Evolutionary conservation across 139 green algal genomes (phyloP).

Genomic region (Micromonas commoda): DNA sequence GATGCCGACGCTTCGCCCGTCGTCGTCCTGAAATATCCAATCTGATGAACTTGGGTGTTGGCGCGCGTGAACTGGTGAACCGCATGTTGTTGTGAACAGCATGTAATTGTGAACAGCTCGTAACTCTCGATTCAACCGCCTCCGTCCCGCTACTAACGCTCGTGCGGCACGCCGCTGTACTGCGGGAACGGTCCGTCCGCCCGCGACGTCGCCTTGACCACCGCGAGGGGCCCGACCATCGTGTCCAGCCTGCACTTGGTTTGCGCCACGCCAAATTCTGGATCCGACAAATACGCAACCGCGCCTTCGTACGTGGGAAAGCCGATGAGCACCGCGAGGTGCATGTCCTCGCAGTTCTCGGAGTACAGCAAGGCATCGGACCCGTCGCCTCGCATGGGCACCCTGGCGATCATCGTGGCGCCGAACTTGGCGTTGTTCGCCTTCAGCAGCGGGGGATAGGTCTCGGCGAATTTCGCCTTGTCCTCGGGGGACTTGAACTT

Average conservation of each 20-base stretch:
- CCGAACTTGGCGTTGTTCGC: constrained; percentile 7
- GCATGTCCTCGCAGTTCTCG: not conserved
- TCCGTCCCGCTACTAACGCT: too few species aligned
- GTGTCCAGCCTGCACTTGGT: not conserved
- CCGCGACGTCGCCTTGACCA: not conserved
- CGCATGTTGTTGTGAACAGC: too few species aligned
- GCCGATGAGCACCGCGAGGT: constrained; percentile 8
- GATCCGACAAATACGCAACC: not conserved
- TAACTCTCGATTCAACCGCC: too few species aligned
- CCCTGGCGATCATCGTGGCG: not conserved
- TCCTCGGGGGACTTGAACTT: not conserved
- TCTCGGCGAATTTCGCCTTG: not conserved
- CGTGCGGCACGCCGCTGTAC: not conserved
- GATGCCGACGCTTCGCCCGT: too few species aligned
- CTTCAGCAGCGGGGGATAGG: not conserved
- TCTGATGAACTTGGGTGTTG: too few species aligned
- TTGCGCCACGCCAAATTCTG: not conserved
- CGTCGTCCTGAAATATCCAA: too few species aligned
- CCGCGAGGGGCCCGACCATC: not conserved
- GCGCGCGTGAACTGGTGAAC: too few species aligned
- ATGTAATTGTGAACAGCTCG: too few species aligned
- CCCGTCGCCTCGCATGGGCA: not conserved
- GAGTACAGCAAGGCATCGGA: not conserved
- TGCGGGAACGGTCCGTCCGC: constrained; percentile 7
- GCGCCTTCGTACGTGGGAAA: not conserved